Base-by-base conservation (phyloP, 257 asterid species). In the Nicotiana benthamiana region DNA sequence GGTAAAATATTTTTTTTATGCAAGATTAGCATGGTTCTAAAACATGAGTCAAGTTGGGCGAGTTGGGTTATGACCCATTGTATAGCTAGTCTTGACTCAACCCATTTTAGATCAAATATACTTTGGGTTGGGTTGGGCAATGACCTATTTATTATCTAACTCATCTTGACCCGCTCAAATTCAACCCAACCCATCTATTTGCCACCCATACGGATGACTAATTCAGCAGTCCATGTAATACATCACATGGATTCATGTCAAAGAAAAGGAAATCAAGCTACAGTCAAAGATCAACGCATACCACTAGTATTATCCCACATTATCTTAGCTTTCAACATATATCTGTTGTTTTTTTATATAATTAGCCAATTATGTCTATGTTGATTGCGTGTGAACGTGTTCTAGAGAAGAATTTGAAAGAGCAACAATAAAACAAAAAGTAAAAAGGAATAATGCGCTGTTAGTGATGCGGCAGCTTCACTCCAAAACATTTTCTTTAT, bases 171-270 rank as follows among this genome's bases (percentile, higher is more conserved):
- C n/a, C n/a, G n/a, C n/a, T n/a, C n/a, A n/a, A n/a, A n/a, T n/a
- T n/a, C n/a, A n/a, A n/a, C n/a, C n/a, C n/a, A n/a, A n/a, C n/a
- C n/a, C n/a, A n/a, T n/a, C n/a, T n/a, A n/a, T n/a, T n/a, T n/a
- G n/a, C n/a, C n/a, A n/a, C n/a, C n/a, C n/a, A n/a, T n/a, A n/a
- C n/a, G n/a, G n/a, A n/a, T 60, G 64, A 59, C 22, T 5, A 18
- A 2, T 56, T 8, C 24, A 60, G 32, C 24, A 60, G 17, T 15
- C 66, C 66, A 22, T 10, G 66, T 60, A 80, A 82, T 74, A 53
- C 36, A 59, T 79, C 86, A 83, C 86, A 84, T 83, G 90, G 80
- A 86, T 84, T 87, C 90, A 89, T 89, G 85, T 82, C 57, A 40
- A n/a, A 18, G 52, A 17, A 65, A 83, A 63, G 83, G 80, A 87